Evolutionary conservation across 2,329 filamentous ascomycete genomes (phyloP), one percentile per base, ranked within the genome.

Genomic region (Colletotrichum tamarilloi): DNA sequence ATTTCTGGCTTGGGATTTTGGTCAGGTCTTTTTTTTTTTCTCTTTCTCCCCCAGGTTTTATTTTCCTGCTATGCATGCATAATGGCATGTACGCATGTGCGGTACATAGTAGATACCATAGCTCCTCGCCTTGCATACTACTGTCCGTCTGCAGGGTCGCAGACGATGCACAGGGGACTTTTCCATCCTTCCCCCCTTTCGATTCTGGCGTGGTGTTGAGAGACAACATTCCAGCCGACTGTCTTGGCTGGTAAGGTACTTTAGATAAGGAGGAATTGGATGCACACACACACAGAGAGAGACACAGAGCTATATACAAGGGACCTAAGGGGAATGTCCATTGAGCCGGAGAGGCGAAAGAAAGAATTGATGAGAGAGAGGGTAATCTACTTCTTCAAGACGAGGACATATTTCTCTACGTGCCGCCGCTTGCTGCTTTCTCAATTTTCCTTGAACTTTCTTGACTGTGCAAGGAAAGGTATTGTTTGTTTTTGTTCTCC

Each of bases 141-240:
- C 59, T 56, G 28, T 57, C 55, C 26, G 67, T 66, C 62, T 62
- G 67, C 56, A 73, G 67, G 67, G 56, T 56, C 28, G 56, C 28
- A 62, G 46, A 71, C 24, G 46, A 65, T 26, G 35, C 28, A n/a
- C 38, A 56, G 30, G 26, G 55, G 46, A 52, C 46, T n/a, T 65
- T 30, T 42, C 2, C 32, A n/a, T n/a, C 14, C 70, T 26, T 19
- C 38, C 9, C 38, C 38, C 38, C 16, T 14, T 42, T 65, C n/a
- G 32, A 42, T 65, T 49, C 57, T 73, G 71, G 71, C 71, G 71
- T 66, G 63, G 62, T 68, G 71, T 73, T 73, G 71, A 71, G 71
- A 73, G 67, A 73, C 71, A 73, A 71, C 67, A 73, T 73, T 73
- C 71, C 67, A 57, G 67, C 60, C 49, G n/a, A 16, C 14, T 73